Evolutionary conservation across 176 grass and related monocot species (phyloP).

Genomic region (Hyparrhenia diplandra): DNA sequence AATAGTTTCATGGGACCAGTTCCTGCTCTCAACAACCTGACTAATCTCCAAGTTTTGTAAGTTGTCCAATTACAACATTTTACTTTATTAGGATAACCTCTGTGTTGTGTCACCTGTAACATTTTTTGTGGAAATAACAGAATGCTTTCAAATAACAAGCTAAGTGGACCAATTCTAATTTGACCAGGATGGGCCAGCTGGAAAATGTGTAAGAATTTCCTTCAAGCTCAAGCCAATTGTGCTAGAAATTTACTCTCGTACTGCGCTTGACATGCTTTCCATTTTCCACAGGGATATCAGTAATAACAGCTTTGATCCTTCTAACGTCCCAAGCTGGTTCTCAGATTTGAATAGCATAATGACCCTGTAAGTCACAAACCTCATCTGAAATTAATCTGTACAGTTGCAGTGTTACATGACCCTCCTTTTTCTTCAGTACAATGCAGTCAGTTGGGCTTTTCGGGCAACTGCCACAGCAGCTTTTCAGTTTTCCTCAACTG

Average conservation of each 20-base stretch:
- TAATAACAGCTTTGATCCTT: slow-evolving; percentile 63
- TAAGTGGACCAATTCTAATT: slow-evolving; percentile 62
- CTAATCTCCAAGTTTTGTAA: slow-evolving; percentile 60
- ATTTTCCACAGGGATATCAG: slow-evolving; percentile 67
- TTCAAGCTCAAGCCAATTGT: background rate
- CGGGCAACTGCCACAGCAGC: slow-evolving; percentile 44
- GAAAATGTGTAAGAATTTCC: slow-evolving; percentile 69
- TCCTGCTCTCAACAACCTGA: slow-evolving; percentile 50
- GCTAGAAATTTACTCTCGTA: slow-evolving; percentile 4
- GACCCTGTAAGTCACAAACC: slow-evolving; percentile 45
- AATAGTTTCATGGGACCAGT: slow-evolving; percentile 40
- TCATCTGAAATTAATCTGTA: background rate
- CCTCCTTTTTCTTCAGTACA: slow-evolving; percentile 23
- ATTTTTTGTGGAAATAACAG: slow-evolving; percentile 28
- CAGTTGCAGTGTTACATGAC: background rate
- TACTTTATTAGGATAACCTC: background rate
- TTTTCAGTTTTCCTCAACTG: slow-evolving; percentile 48
- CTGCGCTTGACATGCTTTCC: slow-evolving; percentile 5
- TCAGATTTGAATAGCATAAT: slow-evolving; percentile 26
- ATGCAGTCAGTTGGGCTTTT: slow-evolving; percentile 59
- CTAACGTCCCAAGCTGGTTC: slow-evolving; percentile 66
- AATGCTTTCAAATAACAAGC: slow-evolving; percentile 62
- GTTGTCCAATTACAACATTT: slow-evolving; percentile 4
- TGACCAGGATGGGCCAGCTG: slow-evolving; percentile 35
- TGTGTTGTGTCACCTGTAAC: background rate